Conservation (phyloP, 495 filamentous ascomycete genomes). For the Bombardia bombarda region DNA sequence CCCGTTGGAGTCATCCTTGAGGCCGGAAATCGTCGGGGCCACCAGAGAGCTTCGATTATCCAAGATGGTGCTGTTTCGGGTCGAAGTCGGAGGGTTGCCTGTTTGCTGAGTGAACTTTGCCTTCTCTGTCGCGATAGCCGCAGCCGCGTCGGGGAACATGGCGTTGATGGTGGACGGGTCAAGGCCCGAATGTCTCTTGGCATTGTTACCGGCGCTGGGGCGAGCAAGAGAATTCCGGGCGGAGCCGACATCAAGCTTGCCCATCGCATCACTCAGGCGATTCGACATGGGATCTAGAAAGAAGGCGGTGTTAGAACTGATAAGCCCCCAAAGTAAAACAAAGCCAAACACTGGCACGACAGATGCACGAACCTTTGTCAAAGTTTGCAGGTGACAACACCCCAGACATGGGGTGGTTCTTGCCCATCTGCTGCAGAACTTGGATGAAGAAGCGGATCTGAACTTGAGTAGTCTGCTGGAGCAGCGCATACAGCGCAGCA, state of each 20-base stretch:
- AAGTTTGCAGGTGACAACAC: constrained; percentile 93
- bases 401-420: constrained; percentile 94
- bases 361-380: constrained; percentile 77
- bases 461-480: constrained; percentile 98
- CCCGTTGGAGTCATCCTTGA: constrained; percentile 46
- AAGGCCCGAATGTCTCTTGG: constrained; percentile 86
- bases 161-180: constrained; percentile 93
- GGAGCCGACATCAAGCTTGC: constrained; percentile 77
- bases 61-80: constrained; percentile 83
- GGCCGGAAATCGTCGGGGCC: constrained; percentile 65
- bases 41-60: constrained; percentile 73
- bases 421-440: constrained; percentile 96
- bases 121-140: constrained; percentile 95
- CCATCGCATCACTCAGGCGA: constrained; percentile 95
- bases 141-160: constrained; percentile 98
- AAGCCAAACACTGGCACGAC: neutral
- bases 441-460: constrained; percentile 99
- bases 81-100: constrained; percentile 80
- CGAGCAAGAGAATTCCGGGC: constrained; percentile 82
- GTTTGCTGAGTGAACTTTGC: constrained; percentile 94
- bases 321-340: neutral
- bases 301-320: constrained; percentile 4
- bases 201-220: constrained; percentile 55
- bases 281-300: constrained; percentile 89
- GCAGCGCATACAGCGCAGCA: constrained; percentile 85